Base-by-base conservation (phyloP, 2,329 filamentous ascomycete genomes). In the Verticillium nonalfalfae region DNA sequence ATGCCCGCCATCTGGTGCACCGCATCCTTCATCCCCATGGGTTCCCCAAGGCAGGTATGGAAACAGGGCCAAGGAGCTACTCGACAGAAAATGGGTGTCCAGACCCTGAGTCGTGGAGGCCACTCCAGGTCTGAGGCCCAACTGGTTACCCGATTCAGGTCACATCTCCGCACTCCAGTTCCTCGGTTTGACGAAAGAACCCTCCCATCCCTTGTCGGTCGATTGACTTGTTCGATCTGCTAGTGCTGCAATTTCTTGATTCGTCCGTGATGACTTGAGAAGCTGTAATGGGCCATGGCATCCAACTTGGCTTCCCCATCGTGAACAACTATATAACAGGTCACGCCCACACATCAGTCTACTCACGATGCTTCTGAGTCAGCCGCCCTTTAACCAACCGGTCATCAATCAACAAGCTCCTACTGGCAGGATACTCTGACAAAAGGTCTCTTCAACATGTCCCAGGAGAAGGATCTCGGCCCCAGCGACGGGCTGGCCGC, bases 381-480 rank as follows among this genome's bases (percentile, higher is more conserved):
- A 50, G 45, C 45, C 45, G 45, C 18, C 45, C 4, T n/a, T 18
- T 18, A 50, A 7, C 45, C n/a, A n/a, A 50, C 9, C 18, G 45
- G 45, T 50, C 11, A n/a, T 50, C 45, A 7, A 50, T 50, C 18
- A n/a, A 50, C 45, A 50, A 50, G 45, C 45, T 18, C 9, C 18
- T 18, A 5, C 45, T 21, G 45, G 45, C 7, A 21, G 21, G 18
- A 50, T 7, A n/a, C 21, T 50, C 45, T 10, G 45, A 50, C 18
- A 50, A 26, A n/a, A 10, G 21, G 9, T 36, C 34, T 33, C 39
- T 45, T 56, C 57, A 57, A 38, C 35, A 64, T 64, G 63, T 50
- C 61, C 14, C 59, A 63, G 31, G 59, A 61, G 21, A 64, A 64
- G n/a, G 45, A 50, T 10, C 45, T 50, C 9, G 45, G 57, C 36